These are phyloP conservation scores for Rhodomyrtus psidioides DNA, from an alignment of 441 rosid species.

Conservation along the genomic window DNA sequence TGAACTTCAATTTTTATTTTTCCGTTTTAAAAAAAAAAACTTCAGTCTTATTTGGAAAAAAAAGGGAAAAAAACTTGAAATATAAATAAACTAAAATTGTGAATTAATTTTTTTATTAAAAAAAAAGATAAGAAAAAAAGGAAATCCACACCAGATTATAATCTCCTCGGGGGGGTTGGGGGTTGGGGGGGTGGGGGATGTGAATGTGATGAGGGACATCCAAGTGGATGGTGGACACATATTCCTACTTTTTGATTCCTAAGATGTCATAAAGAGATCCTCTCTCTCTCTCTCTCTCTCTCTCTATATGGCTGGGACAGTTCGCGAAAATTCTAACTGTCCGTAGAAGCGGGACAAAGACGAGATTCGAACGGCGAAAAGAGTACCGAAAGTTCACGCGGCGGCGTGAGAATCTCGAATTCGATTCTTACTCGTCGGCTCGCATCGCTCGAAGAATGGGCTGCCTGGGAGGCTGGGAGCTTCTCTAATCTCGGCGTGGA, in stretches of 20 bases:
- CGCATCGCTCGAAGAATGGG: neutral
- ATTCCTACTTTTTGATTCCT: neutral
- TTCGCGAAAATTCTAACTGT: neutral
- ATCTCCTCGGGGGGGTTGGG: no score
- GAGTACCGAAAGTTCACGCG: neutral
- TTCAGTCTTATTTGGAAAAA: neutral
- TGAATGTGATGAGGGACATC: neutral
- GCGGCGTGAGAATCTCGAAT: neutral
- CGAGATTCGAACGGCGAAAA: neutral
- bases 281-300: neutral
- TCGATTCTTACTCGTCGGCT: neutral
- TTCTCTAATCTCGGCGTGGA: neutral
- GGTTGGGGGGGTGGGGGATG: neutral
- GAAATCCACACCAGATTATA: no score
- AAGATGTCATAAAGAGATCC: neutral
- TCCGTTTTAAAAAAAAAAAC: no score
- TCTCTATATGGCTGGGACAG: neutral
- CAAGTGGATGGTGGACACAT: neutral
- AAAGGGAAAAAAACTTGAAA: no score
- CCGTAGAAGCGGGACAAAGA: neutral
- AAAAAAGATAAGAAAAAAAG: neutral
- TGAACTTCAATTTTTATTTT: neutral
- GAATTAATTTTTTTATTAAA: no score
- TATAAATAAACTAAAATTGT: no score
- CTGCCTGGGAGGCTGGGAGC: neutral